Conservation (phyloP, 2,329 filamentous ascomycete genomes). For the Ceratocystiopsis minuta region DNA sequence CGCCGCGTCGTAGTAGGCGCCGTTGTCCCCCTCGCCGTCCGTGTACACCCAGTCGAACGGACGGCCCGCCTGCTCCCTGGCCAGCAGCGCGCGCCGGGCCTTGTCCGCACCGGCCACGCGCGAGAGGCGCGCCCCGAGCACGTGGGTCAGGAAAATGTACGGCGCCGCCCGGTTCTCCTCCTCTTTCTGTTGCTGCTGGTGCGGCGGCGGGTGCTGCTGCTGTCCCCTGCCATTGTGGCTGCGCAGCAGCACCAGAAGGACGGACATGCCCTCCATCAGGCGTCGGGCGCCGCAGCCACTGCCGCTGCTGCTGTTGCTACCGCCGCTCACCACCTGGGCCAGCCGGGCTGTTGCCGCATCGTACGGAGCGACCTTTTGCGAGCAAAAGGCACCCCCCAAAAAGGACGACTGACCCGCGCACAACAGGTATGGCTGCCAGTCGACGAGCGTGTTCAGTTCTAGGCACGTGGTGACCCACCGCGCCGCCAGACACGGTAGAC, state of each 20-base stretch:
- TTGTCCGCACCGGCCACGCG: constrained; percentile 47
- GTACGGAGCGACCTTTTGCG: constrained; percentile 48
- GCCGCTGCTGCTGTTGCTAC: constrained; percentile 20
- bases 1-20: no score
- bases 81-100: constrained; percentile 39
- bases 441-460: constrained; percentile 38
- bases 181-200: no score
- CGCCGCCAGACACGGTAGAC: constrained; percentile 66
- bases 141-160: constrained; percentile 65
- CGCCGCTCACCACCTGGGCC: constrained; percentile 36
- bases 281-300: no score
- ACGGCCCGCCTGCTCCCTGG: constrained; percentile 26
- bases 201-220: no score
- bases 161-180: no score
- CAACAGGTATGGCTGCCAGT: constrained; percentile 69
- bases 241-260: constrained; percentile 50
- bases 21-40: constrained; percentile 24
- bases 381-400: constrained; percentile 60
- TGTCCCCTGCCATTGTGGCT: no score
- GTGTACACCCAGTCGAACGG: constrained; percentile 66
- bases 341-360: constrained; percentile 38
- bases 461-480: constrained; percentile 68
- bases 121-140: constrained; percentile 55
- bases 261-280: constrained; percentile 43
- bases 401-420: constrained; percentile 66